A percentile compares a stretch with the other conserved stretches of the same genome.
These are phyloP conservation scores for Coleophoma crateriformis DNA, from an alignment of 2,329 filamentous ascomycete genomes.

Conservation along the genomic window DNA sequence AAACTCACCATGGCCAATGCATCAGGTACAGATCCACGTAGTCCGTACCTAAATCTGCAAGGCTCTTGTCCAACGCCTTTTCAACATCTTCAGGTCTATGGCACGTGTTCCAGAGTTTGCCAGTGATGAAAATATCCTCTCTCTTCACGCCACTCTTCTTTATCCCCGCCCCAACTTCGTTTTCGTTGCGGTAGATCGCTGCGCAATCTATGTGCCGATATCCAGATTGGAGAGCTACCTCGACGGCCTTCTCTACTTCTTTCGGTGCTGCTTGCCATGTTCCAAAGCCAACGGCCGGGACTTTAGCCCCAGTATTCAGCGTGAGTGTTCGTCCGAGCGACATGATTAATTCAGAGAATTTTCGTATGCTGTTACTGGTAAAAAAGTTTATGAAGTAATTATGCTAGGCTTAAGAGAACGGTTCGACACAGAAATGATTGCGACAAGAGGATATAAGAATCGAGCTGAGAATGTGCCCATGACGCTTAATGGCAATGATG, in stretches of 20 bases:
- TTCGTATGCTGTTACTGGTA: too few species aligned
- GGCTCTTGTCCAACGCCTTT: constrained; percentile 19
- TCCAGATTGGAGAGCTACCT: constrained; percentile 49
- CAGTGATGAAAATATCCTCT: constrained; percentile 39
- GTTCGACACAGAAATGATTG: too few species aligned
- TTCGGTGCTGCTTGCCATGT: constrained; percentile 34
- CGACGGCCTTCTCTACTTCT: constrained; percentile 35
- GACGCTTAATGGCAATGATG: too few species aligned
- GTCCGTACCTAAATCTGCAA: constrained; percentile 26
- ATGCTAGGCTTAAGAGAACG: too few species aligned
- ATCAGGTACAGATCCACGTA: constrained; percentile 32
- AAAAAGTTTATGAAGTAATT: too few species aligned
- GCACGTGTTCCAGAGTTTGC: constrained; percentile 51
- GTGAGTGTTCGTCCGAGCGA: constrained; percentile 24
- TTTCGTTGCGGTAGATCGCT: constrained; percentile 22
- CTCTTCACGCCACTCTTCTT: constrained; percentile 27
- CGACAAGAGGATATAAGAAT: too few species aligned
- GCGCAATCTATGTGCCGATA: constrained; percentile 33
- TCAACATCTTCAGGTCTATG: constrained; percentile 24
- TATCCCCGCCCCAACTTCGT: constrained; percentile 34
- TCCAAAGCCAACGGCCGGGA: constrained; percentile 36
- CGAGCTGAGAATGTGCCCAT: too few species aligned
- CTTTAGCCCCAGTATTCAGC: constrained; percentile 25
- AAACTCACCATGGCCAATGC: constrained; percentile 20
- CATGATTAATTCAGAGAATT: neutral